Evolutionary conservation across 352 stramenopile species (phyloP), one percentile per base, ranked within the genome.

Genomic region (Proteromonas lacertae): DNA sequence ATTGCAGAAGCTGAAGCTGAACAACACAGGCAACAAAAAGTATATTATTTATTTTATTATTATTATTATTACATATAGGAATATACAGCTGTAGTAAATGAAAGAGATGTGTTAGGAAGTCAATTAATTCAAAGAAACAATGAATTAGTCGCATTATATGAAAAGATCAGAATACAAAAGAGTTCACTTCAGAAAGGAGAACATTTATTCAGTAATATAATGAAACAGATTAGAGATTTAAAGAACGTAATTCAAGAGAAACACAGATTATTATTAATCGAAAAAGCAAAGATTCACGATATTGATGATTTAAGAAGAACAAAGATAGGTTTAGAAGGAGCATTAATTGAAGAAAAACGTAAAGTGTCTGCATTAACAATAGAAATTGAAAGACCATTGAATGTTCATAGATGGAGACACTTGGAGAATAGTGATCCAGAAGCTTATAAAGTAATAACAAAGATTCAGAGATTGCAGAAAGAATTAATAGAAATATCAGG

Each of bases 1-100:
- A 82, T 86, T 31, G 57, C 73, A 31, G 66, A 82, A 35, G 69
- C 69, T 22, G 71, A 86, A 37, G 62, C 77, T 38, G 68, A 86
- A 46, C 64, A 66, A 34, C 55, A 73, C 36, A 51, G 66, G 0
- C 69, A 86, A 46, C 35, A 54, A 10, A 83, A 80, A 33, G 18
- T 25, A 36, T n/a, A 31, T n/a, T n/a, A 13, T 31, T 13, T n/a
- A 13, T 36, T 13, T 29, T n/a, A n/a, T 23, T 23, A 13, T 36
- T 36, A n/a, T 13, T 25, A 13, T 29, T 31, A 13, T n/a, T 18
- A n/a, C n/a, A n/a, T 35, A 32, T 47, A 53, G 29, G 69, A 87
- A 45, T 66, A 65, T 25, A 55, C 59, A 9, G 58, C 57, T 7
- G 60, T 84, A 3, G 50, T 84, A 32, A 57, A 67, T 28, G 72